These are phyloP conservation scores for Epichloe baconii DNA, from an alignment of 2,329 filamentous ascomycete genomes.

Conservation along the genomic window DNA sequence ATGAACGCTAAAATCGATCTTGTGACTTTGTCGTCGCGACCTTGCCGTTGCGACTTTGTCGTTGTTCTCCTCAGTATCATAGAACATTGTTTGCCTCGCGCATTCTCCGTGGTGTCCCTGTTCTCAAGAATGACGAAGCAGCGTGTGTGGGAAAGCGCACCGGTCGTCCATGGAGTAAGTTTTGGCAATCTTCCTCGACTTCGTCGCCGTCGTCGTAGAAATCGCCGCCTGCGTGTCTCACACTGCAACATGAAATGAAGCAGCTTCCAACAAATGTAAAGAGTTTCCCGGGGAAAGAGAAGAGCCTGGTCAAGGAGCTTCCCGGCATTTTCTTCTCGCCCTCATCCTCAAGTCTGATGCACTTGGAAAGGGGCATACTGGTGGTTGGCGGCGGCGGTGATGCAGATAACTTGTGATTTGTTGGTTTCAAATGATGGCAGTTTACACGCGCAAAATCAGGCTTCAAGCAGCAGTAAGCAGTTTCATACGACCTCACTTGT, in stretches of 20 bases:
- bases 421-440: no score
- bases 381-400: neutral
- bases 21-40: neutral
- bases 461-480: no score
- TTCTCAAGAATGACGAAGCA: slow-evolving; percentile 27
- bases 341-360: slow-evolving; percentile 21
- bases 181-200: slow-evolving; percentile 8
- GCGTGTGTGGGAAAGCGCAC: slow-evolving; percentile 25
- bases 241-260: slow-evolving; percentile 6
- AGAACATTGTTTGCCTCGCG: slow-evolving; percentile 22
- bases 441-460: no score
- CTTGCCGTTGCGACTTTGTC: neutral
- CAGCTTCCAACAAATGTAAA: neutral
- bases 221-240: slow-evolving; percentile 7
- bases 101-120: slow-evolving; percentile 27
- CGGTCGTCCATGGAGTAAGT: slow-evolving; percentile 2
- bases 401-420: neutral
- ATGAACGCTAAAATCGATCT: neutral
- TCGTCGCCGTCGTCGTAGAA: slow-evolving; percentile 12
- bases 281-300: neutral
- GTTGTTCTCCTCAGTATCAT: slow-evolving; percentile 4
- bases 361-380: neutral
- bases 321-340: slow-evolving; percentile 15
- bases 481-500: neutral
- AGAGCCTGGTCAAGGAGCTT: neutral